Evolutionary conservation across 2,329 filamentous ascomycete genomes (phyloP).

Genomic region (Podosphaera xanthii): DNA sequence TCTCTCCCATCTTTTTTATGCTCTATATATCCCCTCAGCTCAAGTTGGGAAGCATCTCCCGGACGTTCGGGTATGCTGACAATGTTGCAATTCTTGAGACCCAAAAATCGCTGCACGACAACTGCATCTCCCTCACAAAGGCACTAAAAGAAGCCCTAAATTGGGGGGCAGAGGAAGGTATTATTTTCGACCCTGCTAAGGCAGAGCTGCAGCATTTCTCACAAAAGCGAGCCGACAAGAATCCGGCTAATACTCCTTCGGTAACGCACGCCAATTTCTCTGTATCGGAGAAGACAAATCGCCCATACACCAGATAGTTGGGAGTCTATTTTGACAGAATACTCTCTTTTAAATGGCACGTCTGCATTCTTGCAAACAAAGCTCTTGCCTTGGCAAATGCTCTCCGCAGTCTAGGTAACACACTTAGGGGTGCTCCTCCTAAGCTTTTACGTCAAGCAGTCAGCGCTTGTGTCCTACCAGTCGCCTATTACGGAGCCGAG

Average conservation of each 20-base stretch:
- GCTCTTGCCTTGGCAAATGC: neutral
- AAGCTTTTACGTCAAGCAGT: neutral
- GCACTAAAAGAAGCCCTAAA: neutral
- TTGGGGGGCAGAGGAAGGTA: neutral
- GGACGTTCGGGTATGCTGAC: neutral
- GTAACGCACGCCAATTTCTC: neutral
- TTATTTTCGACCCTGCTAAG: neutral
- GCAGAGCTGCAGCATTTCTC: neutral
- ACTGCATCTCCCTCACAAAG: neutral
- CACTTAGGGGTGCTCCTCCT: neutral
- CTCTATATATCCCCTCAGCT: neutral
- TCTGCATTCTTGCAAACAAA: neutral
- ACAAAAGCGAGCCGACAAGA: neutral
- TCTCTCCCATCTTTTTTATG: neutral
- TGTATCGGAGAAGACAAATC: neutral
- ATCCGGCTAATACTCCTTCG: neutral
- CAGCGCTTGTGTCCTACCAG: neutral
- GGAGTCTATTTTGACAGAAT: neutral
- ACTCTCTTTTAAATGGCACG: neutral
- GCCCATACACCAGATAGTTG: neutral
- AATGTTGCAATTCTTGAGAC: neutral
- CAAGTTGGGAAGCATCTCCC: neutral
- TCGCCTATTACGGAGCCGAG: neutral
- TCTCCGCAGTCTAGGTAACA: neutral
- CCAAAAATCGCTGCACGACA: neutral